Percentiles rank a stretch among this genome's conserved stretches.
Evolutionary conservation across 805 yeast species (phyloP).

Genomic region (Jamesozyma lodderae): DNA sequence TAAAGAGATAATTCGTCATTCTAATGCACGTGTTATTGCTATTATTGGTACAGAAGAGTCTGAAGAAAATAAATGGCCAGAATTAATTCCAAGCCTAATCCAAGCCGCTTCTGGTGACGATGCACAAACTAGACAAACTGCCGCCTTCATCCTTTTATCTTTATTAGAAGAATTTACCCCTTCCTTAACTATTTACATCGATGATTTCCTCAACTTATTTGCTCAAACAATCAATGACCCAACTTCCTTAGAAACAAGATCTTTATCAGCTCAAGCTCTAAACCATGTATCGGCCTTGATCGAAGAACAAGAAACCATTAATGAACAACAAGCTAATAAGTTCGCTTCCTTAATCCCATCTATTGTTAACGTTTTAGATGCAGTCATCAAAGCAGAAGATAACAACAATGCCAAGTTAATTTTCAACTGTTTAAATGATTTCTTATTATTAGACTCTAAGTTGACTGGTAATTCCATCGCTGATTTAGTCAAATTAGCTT

Average conservation of each 20-base stretch:
- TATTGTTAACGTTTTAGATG: conserved; percentile 73
- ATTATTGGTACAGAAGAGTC: conserved; percentile 75
- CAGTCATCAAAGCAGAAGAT: conserved; percentile 63
- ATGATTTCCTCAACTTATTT: conserved; percentile 65
- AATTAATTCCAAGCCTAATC: conserved; percentile 62
- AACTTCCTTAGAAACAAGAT: conserved; percentile 63
- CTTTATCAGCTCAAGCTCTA: conserved; percentile 73
- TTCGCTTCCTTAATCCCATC: conserved; percentile 66
- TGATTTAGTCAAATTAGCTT: conserved; percentile 60
- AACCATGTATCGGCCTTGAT: conserved; percentile 55
- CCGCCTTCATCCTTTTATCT: conserved; percentile 69
- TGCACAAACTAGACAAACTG: conserved; percentile 63
- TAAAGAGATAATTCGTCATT: conserved; percentile 66
- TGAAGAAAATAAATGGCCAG: conserved; percentile 62
- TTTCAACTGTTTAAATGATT: conserved; percentile 77
- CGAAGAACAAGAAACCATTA: conserved; percentile 47
- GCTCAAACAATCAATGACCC: conserved; percentile 55
- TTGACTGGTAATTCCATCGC: conserved; percentile 68
- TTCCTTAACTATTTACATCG: conserved; percentile 47
- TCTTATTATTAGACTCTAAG: conserved; percentile 66
- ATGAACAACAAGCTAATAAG: conserved; percentile 39
- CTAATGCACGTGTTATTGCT: conserved; percentile 81
- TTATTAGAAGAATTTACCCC: conserved; percentile 64
- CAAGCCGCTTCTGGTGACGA: conserved; percentile 50
- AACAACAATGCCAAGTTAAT: conserved; percentile 60